These are phyloP conservation scores for Tolypocladium ovalisporum DNA, from an alignment of 2,329 filamentous ascomycete genomes.

Conservation along the genomic window DNA sequence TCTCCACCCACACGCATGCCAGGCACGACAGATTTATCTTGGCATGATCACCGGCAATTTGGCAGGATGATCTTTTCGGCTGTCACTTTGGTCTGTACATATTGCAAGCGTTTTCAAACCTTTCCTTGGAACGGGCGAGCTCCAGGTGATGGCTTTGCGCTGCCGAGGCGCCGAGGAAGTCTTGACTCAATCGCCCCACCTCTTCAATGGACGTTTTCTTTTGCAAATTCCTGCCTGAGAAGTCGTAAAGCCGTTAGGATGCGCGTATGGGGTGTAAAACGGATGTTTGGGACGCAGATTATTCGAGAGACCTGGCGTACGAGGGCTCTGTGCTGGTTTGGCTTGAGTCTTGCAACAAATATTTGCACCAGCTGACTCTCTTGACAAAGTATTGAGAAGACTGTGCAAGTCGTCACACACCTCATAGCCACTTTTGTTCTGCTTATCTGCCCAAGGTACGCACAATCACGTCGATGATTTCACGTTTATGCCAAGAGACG, in stretches of 20 bases:
- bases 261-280: neutral
- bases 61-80: neutral
- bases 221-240: constrained; percentile 8
- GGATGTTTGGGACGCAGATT: neutral
- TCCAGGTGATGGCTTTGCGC: neutral
- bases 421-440: neutral
- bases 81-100: neutral
- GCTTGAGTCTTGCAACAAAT: neutral
- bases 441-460: too few species aligned
- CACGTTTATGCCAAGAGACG: too few species aligned
- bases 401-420: neutral
- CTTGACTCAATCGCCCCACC: constrained; percentile 13
- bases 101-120: neutral
- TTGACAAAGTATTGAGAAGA: neutral
- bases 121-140: neutral
- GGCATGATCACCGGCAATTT: neutral
- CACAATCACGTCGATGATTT: too few species aligned
- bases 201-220: constrained; percentile 23
- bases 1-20: too few species aligned
- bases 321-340: neutral
- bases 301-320: neutral
- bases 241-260: neutral
- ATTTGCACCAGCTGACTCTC: neutral
- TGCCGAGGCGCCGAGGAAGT: neutral
- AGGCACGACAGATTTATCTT: neutral